Evolutionary conservation across 352 stramenopile genomes (phyloP), one percentile per base, ranked within the genome.

Genomic region (Thalassiosira mediterranea): DNA sequence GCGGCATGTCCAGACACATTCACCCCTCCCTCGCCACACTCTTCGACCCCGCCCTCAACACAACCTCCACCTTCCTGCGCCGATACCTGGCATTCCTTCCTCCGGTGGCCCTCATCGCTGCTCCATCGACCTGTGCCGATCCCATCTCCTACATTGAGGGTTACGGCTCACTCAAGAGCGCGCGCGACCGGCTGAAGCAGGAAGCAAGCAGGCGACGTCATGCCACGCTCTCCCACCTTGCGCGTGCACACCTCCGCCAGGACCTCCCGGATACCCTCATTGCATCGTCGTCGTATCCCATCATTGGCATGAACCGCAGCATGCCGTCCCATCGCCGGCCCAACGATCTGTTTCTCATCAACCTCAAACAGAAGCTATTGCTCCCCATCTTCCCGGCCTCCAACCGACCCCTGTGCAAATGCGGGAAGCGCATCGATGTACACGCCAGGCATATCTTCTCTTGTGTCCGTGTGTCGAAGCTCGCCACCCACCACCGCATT

Each of bases 231-330:
- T 21, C 37, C 4, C 3, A 2, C 7, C 26, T 49, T 15, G 26
- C 58, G 15, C 0, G 2, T 11, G 21, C n/a, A 8, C 28, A 67
- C 23, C 51, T 65, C 3, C 1, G 48, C 32, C 44, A 42, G 2
- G 28, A 58, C 25, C 64, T 74, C 4, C 53, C 52, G 4, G 53
- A 66, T 3, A 68, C 75, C 19, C 62, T 79, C 0, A 65, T 37
- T 3, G 0, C 53, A 3, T 51, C 66, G 2, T 75, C 17, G 0
- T 75, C 71, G 21, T 79, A 75, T 21, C 62, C 71, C 2, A 17
- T 79, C 3, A 64, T 79, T 19, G 10, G 5, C 5, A 79, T 75
- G 71, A 60, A 0, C 0, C 17, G 63, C 0, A 75, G 54, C 28
- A 37, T 26, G 11, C 13, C 44, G 1, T 34, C 13, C 0, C 28